Conservation (phyloP, 1,139 yeast genomes). For the Sugiyamaella sp. region DNA sequence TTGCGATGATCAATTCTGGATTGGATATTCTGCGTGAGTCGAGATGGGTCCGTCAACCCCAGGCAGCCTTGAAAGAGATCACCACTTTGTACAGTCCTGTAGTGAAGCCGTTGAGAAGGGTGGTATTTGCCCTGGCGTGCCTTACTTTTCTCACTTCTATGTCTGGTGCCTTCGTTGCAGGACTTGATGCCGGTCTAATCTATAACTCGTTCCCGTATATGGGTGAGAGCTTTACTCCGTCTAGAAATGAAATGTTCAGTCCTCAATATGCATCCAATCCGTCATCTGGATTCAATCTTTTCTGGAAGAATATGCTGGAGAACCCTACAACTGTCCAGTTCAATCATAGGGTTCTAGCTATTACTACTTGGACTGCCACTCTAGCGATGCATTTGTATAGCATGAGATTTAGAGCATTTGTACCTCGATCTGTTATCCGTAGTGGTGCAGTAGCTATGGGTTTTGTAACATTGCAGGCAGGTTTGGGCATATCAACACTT, state of each 20-base stretch:
- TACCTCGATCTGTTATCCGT: conserved; percentile 65
- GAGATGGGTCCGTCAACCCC: conserved; percentile 65
- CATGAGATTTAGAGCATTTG: conserved; percentile 50
- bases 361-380: conserved; percentile 73
- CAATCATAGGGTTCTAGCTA: conserved; percentile 85
- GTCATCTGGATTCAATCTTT: conserved; percentile 53
- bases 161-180: conserved; percentile 98
- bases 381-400: conserved; percentile 63
- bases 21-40: conserved; percentile 79
- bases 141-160: conserved; percentile 86
- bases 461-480: conserved; percentile 76
- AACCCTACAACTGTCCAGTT: conserved; percentile 97
- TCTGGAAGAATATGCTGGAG: conserved; percentile 92
- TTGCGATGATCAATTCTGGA: conserved; percentile 91
- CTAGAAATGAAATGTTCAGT: conserved; percentile 71
- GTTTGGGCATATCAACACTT: conserved; percentile 83
- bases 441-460: conserved; percentile 77
- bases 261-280: conserved; percentile 58
- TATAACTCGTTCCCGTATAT: conserved; percentile 96
- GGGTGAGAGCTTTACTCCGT: conserved; percentile 78
- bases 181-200: conserved; percentile 94
- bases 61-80: conserved; percentile 52
- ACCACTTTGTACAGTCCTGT: conserved; percentile 59
- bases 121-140: conserved; percentile 59
- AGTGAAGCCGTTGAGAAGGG: conserved; percentile 57